Conservation (phyloP, 345 rosid species). For the Microcos paniculata region DNA sequence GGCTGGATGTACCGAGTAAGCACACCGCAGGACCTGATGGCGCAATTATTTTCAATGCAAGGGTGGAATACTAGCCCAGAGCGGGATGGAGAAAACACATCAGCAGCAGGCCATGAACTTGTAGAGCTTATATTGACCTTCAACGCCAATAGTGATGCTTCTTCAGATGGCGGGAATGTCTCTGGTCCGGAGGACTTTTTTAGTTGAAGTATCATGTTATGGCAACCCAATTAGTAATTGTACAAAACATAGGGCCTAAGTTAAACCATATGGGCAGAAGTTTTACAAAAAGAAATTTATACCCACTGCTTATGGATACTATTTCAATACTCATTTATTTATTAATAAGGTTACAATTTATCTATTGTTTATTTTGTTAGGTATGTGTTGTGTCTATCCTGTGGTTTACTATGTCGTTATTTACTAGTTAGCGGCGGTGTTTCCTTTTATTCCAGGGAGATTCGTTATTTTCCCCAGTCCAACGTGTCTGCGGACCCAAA, state of each 20-base stretch:
- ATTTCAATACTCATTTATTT: not conserved
- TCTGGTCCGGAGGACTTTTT: constrained; percentile 42
- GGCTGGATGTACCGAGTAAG: constrained; percentile 49
- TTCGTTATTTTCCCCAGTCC: too few relatives aligned
- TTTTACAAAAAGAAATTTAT: not conserved
- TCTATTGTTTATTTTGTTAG: not conserved
- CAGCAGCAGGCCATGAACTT: constrained; percentile 43
- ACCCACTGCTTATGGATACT: not conserved
- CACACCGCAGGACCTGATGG: constrained; percentile 49
- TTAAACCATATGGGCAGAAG: not conserved
- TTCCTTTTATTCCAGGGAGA: too few relatives aligned
- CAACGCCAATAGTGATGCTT: constrained; percentile 40
- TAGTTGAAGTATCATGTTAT: constrained; percentile 22
- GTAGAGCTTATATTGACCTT: constrained; percentile 47
- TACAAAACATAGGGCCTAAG: constrained; percentile 24
- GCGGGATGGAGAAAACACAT: constrained; percentile 33
- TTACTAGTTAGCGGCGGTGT: too few relatives aligned
- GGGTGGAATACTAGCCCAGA: constrained; percentile 37
- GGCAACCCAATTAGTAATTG: constrained; percentile 21
- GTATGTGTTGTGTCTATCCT: not conserved
- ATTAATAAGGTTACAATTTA: not conserved
- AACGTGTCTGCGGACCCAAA: too few relatives aligned
- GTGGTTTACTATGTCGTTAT: too few relatives aligned
- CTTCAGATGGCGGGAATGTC: constrained; percentile 40
- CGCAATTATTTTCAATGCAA: constrained; percentile 51